Base-by-base conservation (phyloP, 2,329 filamentous ascomycete species). In the Dothideomycetidae sp. region DNA sequence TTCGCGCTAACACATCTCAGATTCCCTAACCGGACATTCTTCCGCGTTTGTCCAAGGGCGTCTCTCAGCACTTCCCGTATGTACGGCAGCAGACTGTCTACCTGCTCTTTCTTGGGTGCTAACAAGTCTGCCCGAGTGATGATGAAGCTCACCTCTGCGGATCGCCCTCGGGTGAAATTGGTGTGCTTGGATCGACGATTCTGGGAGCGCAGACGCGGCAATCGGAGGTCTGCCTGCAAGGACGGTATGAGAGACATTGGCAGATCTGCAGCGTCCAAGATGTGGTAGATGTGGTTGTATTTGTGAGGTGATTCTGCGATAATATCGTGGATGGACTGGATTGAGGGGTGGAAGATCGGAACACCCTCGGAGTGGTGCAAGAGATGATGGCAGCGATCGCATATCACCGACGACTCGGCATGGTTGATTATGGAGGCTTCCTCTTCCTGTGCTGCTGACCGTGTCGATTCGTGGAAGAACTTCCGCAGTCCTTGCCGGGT, bases 221-320 rank as follows among this genome's bases (percentile, higher is more conserved):
- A 64, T 21, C 76, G 67, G 1, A 94, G 66, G 1, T 83, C 64
- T 5, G 71, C 64, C 42, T 80, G 72, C 7, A 98, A 71, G 31
- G 76, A 73, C 1, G 84, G 82, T 3, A 96, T 67, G 10, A 98
- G 61, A 2, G 90, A 94, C 72, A 98, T 81, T 13, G 90, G 90
- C 46, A 98, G 96, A 58, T 98, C 90, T 42, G 86, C 90, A 2
- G 90, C 88, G 53, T 98, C 90, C 14, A 98, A 64, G 16, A 98
- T 69, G 58, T 98, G 90, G 55, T 96, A 98, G 43, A 98, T 78
- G 58, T 94, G 83, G 51, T 98, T 96, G 53, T 81, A 73, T 54
- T 81, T 81, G 59, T 92, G 78, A 0, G 86, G 86, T 1, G 88
- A 93, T 57, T 93, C 83, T 37, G 78, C 70, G 36, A 98, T 80